These are phyloP conservation scores for Phytophthora fragariae DNA, from an alignment of 352 stramenopile species.

Conservation along the genomic window DNA sequence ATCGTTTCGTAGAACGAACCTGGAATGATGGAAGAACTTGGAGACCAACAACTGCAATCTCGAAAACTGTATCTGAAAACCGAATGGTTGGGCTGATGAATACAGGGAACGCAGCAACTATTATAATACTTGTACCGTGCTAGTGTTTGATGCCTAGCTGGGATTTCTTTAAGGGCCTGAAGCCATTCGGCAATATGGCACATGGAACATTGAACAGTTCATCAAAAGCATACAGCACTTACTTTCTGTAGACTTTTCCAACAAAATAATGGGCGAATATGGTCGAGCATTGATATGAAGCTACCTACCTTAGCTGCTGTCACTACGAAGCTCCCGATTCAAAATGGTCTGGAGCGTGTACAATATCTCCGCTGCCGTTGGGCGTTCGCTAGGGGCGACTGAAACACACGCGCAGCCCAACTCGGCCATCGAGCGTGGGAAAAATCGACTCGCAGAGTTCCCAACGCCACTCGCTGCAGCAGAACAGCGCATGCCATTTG, in stretches of 20 bases:
- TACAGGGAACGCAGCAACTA: too few species aligned
- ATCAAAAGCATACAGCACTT: too few species aligned
- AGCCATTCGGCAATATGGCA: too few species aligned
- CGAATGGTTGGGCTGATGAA: background rate
- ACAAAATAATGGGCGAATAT: too few species aligned
- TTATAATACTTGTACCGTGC: too few species aligned
- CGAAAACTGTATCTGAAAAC: background rate
- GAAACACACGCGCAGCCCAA: slow-evolving; percentile 5
- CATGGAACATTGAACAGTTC: too few species aligned
- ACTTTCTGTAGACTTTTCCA: too few species aligned
- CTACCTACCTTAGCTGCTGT: background rate
- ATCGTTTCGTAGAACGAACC: background rate
- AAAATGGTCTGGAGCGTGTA: slow-evolving; percentile 17
- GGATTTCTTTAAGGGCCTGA: too few species aligned
- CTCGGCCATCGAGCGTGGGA: slow-evolving; percentile 5
- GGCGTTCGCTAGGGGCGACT: background rate
- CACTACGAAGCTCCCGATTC: background rate
- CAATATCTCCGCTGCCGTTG: slow-evolving; percentile 2
- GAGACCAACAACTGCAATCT: background rate
- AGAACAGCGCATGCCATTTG: slow-evolving; percentile 12
- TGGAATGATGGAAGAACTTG: background rate
- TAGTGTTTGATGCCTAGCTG: too few species aligned
- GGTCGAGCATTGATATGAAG: too few species aligned
- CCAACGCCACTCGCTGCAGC: slow-evolving; percentile 8
- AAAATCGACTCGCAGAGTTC: slow-evolving; percentile 3